Evolutionary conservation across 257 asterid genomes (phyloP).

Genomic region (Nicotiana tabacum): DNA sequence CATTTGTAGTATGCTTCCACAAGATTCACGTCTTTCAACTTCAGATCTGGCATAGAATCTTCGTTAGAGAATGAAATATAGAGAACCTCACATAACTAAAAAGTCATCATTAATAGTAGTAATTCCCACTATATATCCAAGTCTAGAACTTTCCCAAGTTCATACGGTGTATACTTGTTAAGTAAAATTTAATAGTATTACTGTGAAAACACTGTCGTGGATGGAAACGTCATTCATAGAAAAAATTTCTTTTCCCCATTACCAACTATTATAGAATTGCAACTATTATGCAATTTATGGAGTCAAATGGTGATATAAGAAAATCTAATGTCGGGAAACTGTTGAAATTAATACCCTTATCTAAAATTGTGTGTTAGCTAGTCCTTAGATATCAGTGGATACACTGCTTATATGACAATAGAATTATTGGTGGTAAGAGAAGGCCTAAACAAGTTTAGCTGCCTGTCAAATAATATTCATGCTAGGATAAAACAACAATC

Average conservation of each 20-base stretch:
- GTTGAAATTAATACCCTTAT: neutral
- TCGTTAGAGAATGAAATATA: conserved; percentile 11
- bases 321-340: neutral
- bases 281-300: neutral
- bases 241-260: neutral
- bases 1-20: conserved; percentile 60
- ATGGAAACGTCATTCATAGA: neutral
- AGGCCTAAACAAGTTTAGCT: neutral
- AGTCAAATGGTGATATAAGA: neutral
- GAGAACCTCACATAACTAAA: neutral
- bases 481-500: neutral
- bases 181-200: neutral
- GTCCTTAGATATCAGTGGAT: neutral
- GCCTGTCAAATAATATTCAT: neutral
- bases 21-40: conserved; percentile 61
- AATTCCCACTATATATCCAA: neutral
- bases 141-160: neutral
- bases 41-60: conserved; percentile 57
- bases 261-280: neutral
- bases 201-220: neutral
- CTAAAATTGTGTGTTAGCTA: neutral
- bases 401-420: neutral
- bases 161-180: neutral
- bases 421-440: neutral
- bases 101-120: neutral